Evolutionary conservation across 1,284 basidiomycete species (phyloP), one percentile per base, ranked within the genome.

Genomic region (Ceratobasidium sp.): DNA sequence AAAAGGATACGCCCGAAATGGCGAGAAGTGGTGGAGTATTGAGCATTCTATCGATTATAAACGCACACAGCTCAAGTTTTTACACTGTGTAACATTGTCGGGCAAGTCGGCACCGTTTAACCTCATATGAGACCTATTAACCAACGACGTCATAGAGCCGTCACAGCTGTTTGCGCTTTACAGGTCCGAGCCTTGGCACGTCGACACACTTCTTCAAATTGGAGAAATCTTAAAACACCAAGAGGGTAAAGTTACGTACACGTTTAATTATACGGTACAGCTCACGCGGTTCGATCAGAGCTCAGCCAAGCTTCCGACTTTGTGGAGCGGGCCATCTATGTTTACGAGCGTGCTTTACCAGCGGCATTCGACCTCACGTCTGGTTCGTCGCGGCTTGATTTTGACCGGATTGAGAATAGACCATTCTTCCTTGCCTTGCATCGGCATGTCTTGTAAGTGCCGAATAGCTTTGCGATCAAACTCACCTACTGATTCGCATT

Each of bases 181-280:
- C 85, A 85, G 63, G 84, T 85, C 65, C 3, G 84, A 85, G 76
- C 87, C 86, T 0, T 98, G 95, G 89, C 96, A 98, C 80, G 93
- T 92, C 1, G 96, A 98, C 83, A 97, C 96, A 0, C 86, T 97
- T 0, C 87, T 98, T 1, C 96, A 98, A 81, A 86, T 97, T 31
- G 91, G 93, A 1, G 93, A 94, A 81, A 88, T 96, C 1, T 94
- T 91, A 82, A 88, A 92, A 47, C 92, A 96, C 82, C 89, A 94
- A 80, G 94, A 95, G 87, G 94, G 94, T 94, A 60, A 56, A 39
- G 37, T 71, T 7, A 1, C 35, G 45, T 23, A 75, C 3, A 28
- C 56, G 10, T 10, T 49, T 28, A 11, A 28, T 42, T 26, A 60
- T 20, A 61, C 31, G 20, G 5, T 61, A 31, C 39, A 23, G 28